Conservation (phyloP, 306 rosid genomes). For the Dryas alaskensis region DNA sequence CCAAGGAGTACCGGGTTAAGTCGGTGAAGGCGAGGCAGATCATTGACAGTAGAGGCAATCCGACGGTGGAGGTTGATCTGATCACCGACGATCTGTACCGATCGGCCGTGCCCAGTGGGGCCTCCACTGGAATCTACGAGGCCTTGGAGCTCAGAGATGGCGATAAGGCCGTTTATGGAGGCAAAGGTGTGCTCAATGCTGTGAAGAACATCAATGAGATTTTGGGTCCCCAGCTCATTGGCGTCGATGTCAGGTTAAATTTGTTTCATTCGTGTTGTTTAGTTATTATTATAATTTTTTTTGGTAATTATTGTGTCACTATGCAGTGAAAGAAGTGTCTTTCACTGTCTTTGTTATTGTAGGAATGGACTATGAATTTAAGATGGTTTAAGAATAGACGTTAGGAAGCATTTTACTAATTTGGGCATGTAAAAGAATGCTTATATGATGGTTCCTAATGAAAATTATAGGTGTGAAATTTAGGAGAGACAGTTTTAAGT, state of each 20-base stretch:
- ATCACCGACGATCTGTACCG: conserved; percentile 78
- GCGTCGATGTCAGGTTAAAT: conserved; percentile 77
- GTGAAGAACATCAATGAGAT: conserved; percentile 72
- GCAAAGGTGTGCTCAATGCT: conserved; percentile 90
- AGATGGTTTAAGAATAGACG: background rate
- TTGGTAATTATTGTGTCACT: background rate
- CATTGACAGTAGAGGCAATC: conserved; percentile 92
- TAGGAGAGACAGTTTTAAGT: background rate
- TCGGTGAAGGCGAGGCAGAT: conserved; percentile 93
- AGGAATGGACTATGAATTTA: background rate
- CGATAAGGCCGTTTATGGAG: conserved; percentile 72
- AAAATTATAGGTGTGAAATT: background rate
- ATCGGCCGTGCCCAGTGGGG: conserved; percentile 95
- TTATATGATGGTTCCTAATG: background rate
- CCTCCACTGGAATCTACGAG: conserved; percentile 96
- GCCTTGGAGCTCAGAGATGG: conserved; percentile 97
- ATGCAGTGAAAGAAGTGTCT: background rate
- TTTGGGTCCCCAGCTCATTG: conserved; percentile 79
- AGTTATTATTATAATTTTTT: background rate
- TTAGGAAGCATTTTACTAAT: background rate
- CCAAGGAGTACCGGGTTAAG: conserved; percentile 48
- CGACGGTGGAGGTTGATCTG: conserved; percentile 96
- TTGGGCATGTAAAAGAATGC: background rate
- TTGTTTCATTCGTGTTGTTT: background rate
- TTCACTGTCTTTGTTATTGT: background rate